Base-by-base conservation (phyloP, 2,329 filamentous ascomycete species). In the Aspergillus ochraceus region DNA sequence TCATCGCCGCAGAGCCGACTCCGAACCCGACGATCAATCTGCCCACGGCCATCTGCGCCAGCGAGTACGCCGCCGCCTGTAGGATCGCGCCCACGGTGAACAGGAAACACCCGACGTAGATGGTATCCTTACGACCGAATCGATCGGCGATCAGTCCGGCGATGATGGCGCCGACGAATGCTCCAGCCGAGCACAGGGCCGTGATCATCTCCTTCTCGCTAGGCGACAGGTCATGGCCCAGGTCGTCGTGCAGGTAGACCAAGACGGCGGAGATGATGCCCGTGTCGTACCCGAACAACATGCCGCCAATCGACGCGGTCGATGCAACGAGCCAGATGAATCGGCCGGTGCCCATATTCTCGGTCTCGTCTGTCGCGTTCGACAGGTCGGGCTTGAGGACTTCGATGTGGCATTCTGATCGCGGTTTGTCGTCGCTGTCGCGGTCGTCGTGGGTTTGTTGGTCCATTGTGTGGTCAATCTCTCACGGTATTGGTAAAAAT, bases 71-170 rank as follows among this genome's bases (percentile, higher is more conserved):
- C 1, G 74, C 59, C 2, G 67, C 75, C 60, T 77, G 74, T 4
- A 36, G 52, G 17, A 76, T 62, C 3, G 76, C 71, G 24, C 79
- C 78, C 24, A 74, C 55, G 45, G 74, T 68, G 59, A 80, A 80
- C 14, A 80, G 68, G 1, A 74, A 59, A 51, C 75, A 79, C 1
- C 74, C 78, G 5, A 75, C 62, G 61, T 77, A 79, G 58, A 81
- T 79, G 3, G 71, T 70, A 46, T 65, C 66, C 65, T 79, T 78
- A 36, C 77, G 73, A n/a, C 78, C 76, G 42, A 71, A 74, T 59
- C 70, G 79, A 67, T 90, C 87, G 0, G 90, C 75, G 0, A 86
- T 89, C 66, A 88, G 88, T 30, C 74, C 74, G 24, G 73, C 74
- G 45, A 71, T 62, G 12, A 78, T 65, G 60, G 77, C 78, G 9